These are phyloP conservation scores for Talaromyces nanjingensis DNA, from an alignment of 495 filamentous ascomycete species.

Conservation along the genomic window DNA sequence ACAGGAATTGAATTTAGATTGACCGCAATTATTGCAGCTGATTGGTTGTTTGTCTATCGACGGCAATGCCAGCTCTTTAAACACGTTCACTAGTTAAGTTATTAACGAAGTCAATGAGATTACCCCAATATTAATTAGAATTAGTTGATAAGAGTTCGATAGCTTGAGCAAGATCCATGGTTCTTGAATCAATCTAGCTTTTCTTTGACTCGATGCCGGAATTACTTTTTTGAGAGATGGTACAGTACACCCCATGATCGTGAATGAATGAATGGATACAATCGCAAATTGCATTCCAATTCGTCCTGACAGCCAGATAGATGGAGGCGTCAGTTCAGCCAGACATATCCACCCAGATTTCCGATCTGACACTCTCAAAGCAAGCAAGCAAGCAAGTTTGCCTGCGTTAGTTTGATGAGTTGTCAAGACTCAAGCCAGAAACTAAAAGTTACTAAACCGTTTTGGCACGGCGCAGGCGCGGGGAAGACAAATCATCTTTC, in stretches of 20 bases:
- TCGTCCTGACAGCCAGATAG: not conserved
- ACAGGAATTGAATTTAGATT: not conserved
- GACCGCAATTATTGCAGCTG: not conserved
- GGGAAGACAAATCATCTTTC: not conserved
- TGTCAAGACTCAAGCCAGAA: not conserved
- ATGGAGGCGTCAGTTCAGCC: not conserved
- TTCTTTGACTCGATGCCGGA: not conserved
- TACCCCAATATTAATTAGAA: not conserved
- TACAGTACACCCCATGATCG: too few species aligned
- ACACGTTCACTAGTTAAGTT: not conserved
- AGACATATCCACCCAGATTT: not conserved
- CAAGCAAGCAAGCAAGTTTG: not conserved
- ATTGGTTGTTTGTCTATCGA: not conserved
- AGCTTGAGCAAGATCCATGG: not conserved
- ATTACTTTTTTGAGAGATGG: not conserved
- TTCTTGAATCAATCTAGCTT: not conserved
- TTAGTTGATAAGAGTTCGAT: not conserved
- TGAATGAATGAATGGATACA: not conserved
- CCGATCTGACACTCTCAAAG: not conserved
- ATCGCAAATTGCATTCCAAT: not conserved
- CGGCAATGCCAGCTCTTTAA: not conserved
- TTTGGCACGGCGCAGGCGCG: not conserved
- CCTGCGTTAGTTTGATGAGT: not conserved
- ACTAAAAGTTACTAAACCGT: not conserved
- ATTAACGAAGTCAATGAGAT: not conserved